These are phyloP conservation scores for Haberlea rhodopensis DNA, from an alignment of 257 asterid genomes.

Conservation along the genomic window DNA sequence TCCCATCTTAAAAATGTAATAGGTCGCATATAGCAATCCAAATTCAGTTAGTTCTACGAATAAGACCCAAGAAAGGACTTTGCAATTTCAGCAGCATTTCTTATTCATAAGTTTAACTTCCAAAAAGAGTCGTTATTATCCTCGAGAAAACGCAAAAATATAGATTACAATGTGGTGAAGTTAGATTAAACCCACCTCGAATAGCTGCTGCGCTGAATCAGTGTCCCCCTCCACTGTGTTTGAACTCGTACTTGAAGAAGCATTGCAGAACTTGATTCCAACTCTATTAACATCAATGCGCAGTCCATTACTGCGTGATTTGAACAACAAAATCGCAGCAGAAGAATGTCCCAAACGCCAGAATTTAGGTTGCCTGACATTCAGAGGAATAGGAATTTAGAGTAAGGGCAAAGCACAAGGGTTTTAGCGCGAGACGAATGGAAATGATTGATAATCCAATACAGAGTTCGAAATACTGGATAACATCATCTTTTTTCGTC, in stretches of 20 bases:
- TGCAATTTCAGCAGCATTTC: conserved; percentile 13
- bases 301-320: conserved; percentile 13
- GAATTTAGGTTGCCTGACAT: conserved; percentile 26
- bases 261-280: conserved; percentile 34
- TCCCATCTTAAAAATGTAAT: not conserved
- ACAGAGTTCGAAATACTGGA: conserved; percentile 20
- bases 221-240: conserved; percentile 34
- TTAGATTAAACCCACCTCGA: conserved; percentile 38
- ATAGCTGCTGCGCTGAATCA: conserved; percentile 55
- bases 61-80: conserved; percentile 3
- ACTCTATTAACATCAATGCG: conserved; percentile 25
- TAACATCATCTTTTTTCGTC: conserved; percentile 16
- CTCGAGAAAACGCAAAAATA: conserved; percentile 1
- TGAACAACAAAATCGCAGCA: conserved; percentile 26
- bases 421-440: conserved; percentile 18
- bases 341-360: conserved; percentile 20
- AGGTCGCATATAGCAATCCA: conserved; percentile 2
- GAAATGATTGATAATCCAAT: conserved; percentile 9
- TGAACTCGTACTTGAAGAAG: conserved; percentile 42
- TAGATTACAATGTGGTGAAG: not conserved
- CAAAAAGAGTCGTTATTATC: not conserved
- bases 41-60: not conserved
- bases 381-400: conserved; percentile 27
- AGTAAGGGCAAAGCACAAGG: conserved; percentile 25
- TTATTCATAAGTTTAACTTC: not conserved